Evolutionary conservation across 1,139 yeast species (phyloP), one percentile per base, ranked within the genome.

Genomic region (Pichia sp.): DNA sequence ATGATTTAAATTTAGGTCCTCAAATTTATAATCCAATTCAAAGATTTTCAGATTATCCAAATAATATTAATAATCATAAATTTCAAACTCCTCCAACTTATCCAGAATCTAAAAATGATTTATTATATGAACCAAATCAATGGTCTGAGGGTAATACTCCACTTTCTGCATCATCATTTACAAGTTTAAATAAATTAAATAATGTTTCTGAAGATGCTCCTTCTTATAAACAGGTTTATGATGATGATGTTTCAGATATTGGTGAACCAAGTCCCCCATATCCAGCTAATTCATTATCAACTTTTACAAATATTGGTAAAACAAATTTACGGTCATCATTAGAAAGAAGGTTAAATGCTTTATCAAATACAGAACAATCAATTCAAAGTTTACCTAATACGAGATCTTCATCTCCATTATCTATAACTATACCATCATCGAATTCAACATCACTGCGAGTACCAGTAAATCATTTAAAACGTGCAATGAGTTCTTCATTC

Each of bases 231-330:
- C 45, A 51, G 20, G 57, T 60, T 5, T 55, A 47, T 34, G 62
- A 61, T 39, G 60, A 53, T 33, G 60, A 54, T 26, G 50, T 39
- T 1, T 51, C 41, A 8, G 50, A 42, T 29, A 45, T 45, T 1
- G 53, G 51, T 8, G 56, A 53, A 26, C 60, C 60, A 6, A 53
- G 62, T 5, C 64, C 64, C 8, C 31, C 54, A 20, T 60, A 60
- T 32, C n/a, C 37, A 34, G 28, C 22, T 16, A 16, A 16, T 16
- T 16, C 16, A 16, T 16, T 16, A 16, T 16, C 16, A 16, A 16
- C 16, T 16, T 16, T 16, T 16, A 32, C 22, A 23, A 9, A 11
- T 9, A 12, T 9, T 31, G 24, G 9, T 20, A 24, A 26, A 26
- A 7, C 28, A 26, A 26, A 26, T 26, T 26, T 26, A 26, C 6